Conservation (phyloP, 1,284 basidiomycete species). For the Marasmius sp. region DNA sequence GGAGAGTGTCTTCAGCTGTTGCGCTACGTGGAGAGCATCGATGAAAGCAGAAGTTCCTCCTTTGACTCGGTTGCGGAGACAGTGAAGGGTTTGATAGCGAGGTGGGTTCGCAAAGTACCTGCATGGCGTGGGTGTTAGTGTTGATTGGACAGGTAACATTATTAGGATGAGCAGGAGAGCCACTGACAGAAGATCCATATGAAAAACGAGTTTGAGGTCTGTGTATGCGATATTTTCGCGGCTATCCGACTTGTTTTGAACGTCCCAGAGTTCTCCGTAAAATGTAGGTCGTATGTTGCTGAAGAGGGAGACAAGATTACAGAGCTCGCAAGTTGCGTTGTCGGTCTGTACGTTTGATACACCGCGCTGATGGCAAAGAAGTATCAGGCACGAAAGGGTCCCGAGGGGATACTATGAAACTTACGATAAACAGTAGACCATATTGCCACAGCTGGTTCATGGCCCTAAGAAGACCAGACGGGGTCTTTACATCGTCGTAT, state of each 20-base stretch:
- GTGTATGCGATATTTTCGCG: conserved; percentile 92
- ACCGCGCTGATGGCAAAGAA: conserved; percentile 21
- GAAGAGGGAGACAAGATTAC: conserved; percentile 62
- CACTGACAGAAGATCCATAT: conserved; percentile 88
- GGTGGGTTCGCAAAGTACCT: conserved; percentile 91
- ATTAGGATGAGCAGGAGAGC: conserved; percentile 12
- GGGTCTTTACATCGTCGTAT: conserved; percentile 10
- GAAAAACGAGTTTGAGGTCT: conserved; percentile 86
- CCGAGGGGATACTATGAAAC: not conserved
- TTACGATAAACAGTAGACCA: conserved; percentile 44
- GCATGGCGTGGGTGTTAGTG: not conserved
- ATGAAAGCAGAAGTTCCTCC: conserved; percentile 91
- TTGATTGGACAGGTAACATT: not conserved
- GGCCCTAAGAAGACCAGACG: conserved; percentile 19
- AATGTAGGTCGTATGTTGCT: conserved; percentile 86
- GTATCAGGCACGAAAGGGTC: not conserved
- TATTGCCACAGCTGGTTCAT: conserved; percentile 39
- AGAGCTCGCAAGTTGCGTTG: conserved; percentile 64
- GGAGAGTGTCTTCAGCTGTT: conserved; percentile 48
- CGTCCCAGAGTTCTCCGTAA: conserved; percentile 92
- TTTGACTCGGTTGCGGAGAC: conserved; percentile 77
- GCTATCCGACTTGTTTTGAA: conserved; percentile 67
- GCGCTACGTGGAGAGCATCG: conserved; percentile 75
- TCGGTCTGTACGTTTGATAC: conserved; percentile 59
- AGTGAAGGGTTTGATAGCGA: conserved; percentile 90